Evolutionary conservation across 257 asterid species (phyloP).

Genomic region (Ocimum tenuiflorum): DNA sequence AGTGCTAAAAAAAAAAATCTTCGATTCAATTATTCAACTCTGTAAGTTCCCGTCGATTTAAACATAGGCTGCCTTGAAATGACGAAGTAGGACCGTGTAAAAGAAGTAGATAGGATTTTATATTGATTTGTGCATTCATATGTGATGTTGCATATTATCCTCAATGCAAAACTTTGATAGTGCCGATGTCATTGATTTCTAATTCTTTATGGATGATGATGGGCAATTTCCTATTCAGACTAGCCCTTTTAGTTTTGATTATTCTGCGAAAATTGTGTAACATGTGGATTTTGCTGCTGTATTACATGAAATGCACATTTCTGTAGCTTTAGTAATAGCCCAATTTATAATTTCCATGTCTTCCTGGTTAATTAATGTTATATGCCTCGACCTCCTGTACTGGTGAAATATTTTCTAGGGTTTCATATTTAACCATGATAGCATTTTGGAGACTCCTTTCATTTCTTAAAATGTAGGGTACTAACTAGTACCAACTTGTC

Average conservation of each 20-base stretch:
- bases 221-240: neutral
- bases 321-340: too few relatives aligned
- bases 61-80: neutral
- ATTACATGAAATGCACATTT: neutral
- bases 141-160: neutral
- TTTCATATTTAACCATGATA: neutral
- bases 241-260: neutral
- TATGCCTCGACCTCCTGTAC: neutral
- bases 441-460: neutral
- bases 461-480: neutral
- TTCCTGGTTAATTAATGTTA: neutral
- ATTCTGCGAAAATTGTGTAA: neutral
- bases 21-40: neutral
- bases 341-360: neutral
- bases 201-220: neutral
- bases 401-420: neutral
- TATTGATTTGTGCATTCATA: neutral
- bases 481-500: neutral
- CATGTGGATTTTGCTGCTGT: neutral
- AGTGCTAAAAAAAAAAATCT: neutral
- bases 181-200: neutral
- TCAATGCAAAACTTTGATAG: neutral
- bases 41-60: neutral
- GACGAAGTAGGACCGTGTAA: neutral
- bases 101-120: neutral